Base-by-base conservation (phyloP, 257 asterid genomes). In the Eustoma russellianum region DNA sequence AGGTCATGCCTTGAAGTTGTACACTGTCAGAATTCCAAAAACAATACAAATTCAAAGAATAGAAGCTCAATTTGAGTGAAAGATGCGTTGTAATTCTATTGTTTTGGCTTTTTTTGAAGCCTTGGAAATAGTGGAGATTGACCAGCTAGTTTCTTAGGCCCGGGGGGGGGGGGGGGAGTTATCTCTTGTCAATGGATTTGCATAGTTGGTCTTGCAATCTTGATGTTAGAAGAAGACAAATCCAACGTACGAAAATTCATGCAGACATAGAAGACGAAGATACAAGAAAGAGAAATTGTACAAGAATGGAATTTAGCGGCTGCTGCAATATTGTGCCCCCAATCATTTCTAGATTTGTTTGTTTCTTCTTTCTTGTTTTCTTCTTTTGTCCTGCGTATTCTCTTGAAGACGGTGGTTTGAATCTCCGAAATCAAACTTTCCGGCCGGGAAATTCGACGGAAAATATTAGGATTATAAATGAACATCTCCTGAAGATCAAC, bases 401-500 rank as follows among this genome's bases (percentile, higher is more conserved):
- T 3, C 48, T 57, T 5, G 67, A 66, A 45, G 70, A 81, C 5
- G 53, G 52, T 5, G 60, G 49, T 13, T 74, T 69, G 71, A 74
- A 77, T 57, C 72, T 33, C 47, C 57, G 75, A 14, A 53, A 64
- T 54, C 95, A 72, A 46, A 67, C 47, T 40, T 79, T 86, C 59
- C 70, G 80, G 57, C 92, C 94, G 0, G 73, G 74, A 0, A 70
- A 84, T 6, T 82, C 74, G 51, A 13, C 70, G 5, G 63, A 59
- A 51, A 86, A 81, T 66, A 17, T 78, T 66, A 82, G 63, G 67
- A 61, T 68, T 54, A 63, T 84, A 33, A 50, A 73, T 68, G 74
- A 75, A 48, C 88, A 83, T 58, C 81, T 90, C 30, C 65, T 40
- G 79, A 86, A 73, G 56, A 69, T 90, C 63, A 90, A 90, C 49